These are phyloP conservation scores for Sphaerulina musiva DNA, from an alignment of 2,329 filamentous ascomycete genomes.

Conservation along the genomic window DNA sequence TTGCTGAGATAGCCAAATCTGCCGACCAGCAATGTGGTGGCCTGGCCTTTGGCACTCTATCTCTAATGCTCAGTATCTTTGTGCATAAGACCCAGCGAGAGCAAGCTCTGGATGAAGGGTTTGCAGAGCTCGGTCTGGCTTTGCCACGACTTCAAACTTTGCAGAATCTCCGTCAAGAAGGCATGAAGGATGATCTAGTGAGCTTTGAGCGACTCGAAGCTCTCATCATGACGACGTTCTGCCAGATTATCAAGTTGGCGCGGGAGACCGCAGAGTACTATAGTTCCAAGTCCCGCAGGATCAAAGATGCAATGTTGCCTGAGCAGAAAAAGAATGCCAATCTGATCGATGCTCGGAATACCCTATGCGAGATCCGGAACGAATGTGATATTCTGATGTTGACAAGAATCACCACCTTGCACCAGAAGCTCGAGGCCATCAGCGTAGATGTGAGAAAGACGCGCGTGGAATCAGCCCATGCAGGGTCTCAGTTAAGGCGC, in stretches of 20 bases:
- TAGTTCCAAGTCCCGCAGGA: too few relatives aligned
- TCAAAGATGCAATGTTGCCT: too few relatives aligned
- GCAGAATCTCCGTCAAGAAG: background rate
- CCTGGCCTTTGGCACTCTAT: conserved; percentile 8
- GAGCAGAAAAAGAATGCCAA: too few relatives aligned
- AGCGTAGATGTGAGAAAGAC: too few relatives aligned
- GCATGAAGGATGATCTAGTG: background rate
- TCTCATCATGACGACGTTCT: background rate
- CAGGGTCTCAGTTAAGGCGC: too few relatives aligned
- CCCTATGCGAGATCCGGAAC: too few relatives aligned
- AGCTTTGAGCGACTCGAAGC: background rate
- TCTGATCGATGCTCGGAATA: too few relatives aligned
- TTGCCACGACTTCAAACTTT: background rate
- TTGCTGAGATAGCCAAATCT: conserved; percentile 6
- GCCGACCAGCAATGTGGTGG: conserved; percentile 13
- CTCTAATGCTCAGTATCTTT: background rate
- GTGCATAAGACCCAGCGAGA: background rate
- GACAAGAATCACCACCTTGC: too few relatives aligned
- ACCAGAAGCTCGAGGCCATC: too few relatives aligned
- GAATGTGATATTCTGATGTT: too few relatives aligned
- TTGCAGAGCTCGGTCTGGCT: background rate
- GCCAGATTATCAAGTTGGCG: background rate
- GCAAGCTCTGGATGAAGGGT: background rate
- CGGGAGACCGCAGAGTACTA: too few relatives aligned
- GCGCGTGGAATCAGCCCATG: too few relatives aligned